Evolutionary conservation across 2,329 filamentous ascomycete species (phyloP).

Genomic region (Hypoxylon sp.): DNA sequence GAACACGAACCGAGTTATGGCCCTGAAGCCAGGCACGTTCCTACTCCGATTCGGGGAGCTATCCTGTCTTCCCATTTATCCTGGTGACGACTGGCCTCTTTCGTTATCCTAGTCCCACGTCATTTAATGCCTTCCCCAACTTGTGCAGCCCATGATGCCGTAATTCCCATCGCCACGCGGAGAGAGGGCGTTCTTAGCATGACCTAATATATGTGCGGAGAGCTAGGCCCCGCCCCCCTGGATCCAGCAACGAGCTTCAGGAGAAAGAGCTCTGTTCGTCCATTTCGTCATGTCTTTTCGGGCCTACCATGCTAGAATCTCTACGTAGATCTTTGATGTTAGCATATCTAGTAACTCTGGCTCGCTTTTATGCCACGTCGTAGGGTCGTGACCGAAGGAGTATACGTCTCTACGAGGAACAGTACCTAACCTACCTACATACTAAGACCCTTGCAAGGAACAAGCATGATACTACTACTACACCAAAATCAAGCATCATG

Average conservation of each 20-base stretch:
- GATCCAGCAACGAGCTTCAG: conserved; percentile 42
- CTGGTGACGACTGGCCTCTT: conserved; percentile 26
- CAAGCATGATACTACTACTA: conserved; percentile 13
- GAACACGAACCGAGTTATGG: conserved; percentile 22
- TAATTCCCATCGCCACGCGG: conserved; percentile 35
- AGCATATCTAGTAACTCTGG: conserved; percentile 2
- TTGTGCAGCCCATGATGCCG: conserved; percentile 18
- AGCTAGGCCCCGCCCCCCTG: conserved; percentile 48
- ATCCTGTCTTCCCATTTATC: conserved; percentile 30
- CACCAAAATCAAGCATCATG: conserved; percentile 22
- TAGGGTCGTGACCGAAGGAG: conserved; percentile 14
- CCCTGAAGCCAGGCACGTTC: conserved; percentile 22
- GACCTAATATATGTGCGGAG: conserved; percentile 46
- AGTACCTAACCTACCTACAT: too few species aligned
- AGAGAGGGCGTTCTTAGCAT: conserved; percentile 31
- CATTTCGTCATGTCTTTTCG: conserved; percentile 28
- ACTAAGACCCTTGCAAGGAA: conserved; percentile 9
- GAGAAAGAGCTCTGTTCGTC: conserved; percentile 14
- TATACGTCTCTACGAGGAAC: conserved; percentile 4
- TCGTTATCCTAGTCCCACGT: conserved; percentile 25
- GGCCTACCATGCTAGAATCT: conserved; percentile 19
- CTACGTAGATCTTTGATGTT: conserved; percentile 14
- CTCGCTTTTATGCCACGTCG: conserved; percentile 4
- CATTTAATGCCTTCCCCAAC: conserved; percentile 23
- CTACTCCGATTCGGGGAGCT: conserved; percentile 30